Evolutionary conservation across 768 basidiomycete genomes (phyloP).

Genomic region (Hortiboletus campestris): DNA sequence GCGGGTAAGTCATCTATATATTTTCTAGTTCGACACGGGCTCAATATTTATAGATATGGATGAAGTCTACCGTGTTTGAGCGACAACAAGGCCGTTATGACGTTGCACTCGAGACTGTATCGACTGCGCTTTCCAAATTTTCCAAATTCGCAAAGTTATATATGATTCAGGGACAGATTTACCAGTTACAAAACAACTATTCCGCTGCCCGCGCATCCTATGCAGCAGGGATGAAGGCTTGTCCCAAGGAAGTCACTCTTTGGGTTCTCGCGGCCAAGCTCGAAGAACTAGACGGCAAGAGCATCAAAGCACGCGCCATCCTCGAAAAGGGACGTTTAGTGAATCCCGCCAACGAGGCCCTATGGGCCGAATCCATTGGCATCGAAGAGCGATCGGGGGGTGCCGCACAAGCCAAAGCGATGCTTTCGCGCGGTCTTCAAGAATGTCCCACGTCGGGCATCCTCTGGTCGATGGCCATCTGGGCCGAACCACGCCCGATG

Average conservation of each 20-base stretch:
- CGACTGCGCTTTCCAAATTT: slow-evolving; percentile 77
- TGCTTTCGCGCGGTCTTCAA: slow-evolving; percentile 85
- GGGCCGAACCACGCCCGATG: too few relatives aligned
- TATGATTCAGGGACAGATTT: slow-evolving; percentile 96
- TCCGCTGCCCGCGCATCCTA: slow-evolving; percentile 75
- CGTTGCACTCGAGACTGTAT: slow-evolving; percentile 71
- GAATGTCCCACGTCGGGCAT: too few relatives aligned
- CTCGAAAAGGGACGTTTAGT: slow-evolving; percentile 87
- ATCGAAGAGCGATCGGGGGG: slow-evolving; percentile 90
- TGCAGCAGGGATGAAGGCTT: slow-evolving; percentile 80
- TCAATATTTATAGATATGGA: slow-evolving; percentile 76
- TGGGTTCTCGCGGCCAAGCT: slow-evolving; percentile 89
- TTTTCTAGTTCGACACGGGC: background rate
- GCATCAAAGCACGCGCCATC: slow-evolving; percentile 88
- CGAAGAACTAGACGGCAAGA: slow-evolving; percentile 88
- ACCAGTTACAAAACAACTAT: slow-evolving; percentile 56
- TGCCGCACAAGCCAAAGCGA: slow-evolving; percentile 78
- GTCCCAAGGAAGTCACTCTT: slow-evolving; percentile 78
- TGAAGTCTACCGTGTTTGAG: slow-evolving; percentile 97
- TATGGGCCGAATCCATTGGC: slow-evolving; percentile 90
- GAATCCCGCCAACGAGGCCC: slow-evolving; percentile 77
- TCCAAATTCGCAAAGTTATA: slow-evolving; percentile 90
- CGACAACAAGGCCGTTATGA: slow-evolving; percentile 78
- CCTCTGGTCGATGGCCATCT: too few relatives aligned
- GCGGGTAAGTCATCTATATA: slow-evolving; percentile 50